Evolutionary conservation across 495 filamentous ascomycete genomes (phyloP).

Genomic region (Penicillium turbatum): DNA sequence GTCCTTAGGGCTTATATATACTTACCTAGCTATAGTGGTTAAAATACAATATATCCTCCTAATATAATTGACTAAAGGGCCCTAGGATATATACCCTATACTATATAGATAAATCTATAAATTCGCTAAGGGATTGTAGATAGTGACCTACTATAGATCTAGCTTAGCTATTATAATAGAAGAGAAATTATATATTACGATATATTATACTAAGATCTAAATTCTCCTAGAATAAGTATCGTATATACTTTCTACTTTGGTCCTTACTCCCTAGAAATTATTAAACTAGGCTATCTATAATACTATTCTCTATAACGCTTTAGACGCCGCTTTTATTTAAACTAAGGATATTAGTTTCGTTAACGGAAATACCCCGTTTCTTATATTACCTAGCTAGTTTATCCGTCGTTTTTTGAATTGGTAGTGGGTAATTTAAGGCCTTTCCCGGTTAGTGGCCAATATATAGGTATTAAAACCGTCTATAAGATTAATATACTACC

Average conservation of each 20-base stretch:
- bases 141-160: not conserved
- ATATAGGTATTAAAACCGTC: not conserved
- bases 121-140: not conserved
- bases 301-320: not conserved
- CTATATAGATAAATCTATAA: not conserved
- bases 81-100: not conserved
- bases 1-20: not conserved
- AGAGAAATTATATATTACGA: not conserved
- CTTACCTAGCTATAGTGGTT: not conserved
- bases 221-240: not conserved
- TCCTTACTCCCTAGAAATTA: not conserved
- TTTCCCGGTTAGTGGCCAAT: not conserved
- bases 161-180: not conserved
- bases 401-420: slow-evolving; percentile 1
- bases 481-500: slow-evolving; percentile 3
- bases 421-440: not conserved
- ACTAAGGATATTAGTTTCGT: not conserved
- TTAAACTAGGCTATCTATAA: not conserved
- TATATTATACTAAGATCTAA: not conserved
- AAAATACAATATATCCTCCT: too few relatives aligned
- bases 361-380: not conserved
- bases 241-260: not conserved
- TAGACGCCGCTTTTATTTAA: not conserved
- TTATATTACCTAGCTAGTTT: not conserved
- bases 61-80: not conserved